These are phyloP conservation scores for Kwoniella mangroviensis DNA, from an alignment of 768 basidiomycete species.

Conservation along the genomic window DNA sequence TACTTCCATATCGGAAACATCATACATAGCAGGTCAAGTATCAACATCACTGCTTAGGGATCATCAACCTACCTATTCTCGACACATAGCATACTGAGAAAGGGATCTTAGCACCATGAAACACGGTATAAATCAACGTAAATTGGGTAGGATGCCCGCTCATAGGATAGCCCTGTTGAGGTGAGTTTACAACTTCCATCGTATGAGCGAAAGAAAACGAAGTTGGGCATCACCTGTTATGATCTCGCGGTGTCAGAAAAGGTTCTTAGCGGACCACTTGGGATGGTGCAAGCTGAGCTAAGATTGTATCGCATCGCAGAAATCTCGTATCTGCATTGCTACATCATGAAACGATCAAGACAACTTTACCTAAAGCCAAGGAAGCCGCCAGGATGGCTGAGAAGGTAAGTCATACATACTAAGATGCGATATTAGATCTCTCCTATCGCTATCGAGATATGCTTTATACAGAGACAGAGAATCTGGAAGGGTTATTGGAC, in stretches of 20 bases:
- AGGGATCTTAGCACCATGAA: slow-evolving; percentile 66
- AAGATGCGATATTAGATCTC: slow-evolving; percentile 1
- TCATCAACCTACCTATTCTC: too few relatives aligned
- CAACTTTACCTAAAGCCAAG: slow-evolving; percentile 92
- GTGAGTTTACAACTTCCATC: slow-evolving; percentile 60
- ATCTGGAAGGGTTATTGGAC: too few relatives aligned
- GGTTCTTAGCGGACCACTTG: too few relatives aligned
- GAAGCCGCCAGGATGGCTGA: slow-evolving; percentile 90
- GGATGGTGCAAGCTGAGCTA: too few relatives aligned
- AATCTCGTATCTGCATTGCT: slow-evolving; percentile 93
- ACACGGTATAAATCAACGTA: slow-evolving; percentile 90
- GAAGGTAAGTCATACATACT: slow-evolving; percentile 65
- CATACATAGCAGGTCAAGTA: too few relatives aligned
- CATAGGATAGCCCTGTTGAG: slow-evolving; percentile 92
- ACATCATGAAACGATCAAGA: slow-evolving; percentile 93
- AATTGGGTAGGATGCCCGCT: slow-evolving; percentile 86
- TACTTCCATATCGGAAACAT: too few relatives aligned
- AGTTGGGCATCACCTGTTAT: too few relatives aligned
- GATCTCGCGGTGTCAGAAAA: too few relatives aligned
- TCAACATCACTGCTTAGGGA: background rate
- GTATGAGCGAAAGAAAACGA: background rate
- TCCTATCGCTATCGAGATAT: too few relatives aligned
- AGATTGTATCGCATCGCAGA: slow-evolving; percentile 59
- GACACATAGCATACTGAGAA: background rate
- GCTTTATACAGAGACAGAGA: too few relatives aligned